Conservation (phyloP, 495 filamentous ascomycete genomes). For the Xylaria flabelliformis region DNA sequence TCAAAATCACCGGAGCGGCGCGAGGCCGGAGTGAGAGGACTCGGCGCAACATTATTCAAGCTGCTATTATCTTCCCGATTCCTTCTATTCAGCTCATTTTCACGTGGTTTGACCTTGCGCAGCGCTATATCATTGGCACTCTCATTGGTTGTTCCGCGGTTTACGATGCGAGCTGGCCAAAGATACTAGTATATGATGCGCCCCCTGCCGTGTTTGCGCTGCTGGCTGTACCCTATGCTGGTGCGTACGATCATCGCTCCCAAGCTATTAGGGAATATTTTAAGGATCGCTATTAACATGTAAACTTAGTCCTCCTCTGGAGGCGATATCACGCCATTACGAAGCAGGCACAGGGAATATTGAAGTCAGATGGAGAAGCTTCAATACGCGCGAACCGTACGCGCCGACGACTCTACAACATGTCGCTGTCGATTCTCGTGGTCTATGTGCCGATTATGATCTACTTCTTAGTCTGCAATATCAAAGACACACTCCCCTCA, state of each 20-base stretch:
- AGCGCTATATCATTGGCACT: slow-evolving; percentile 74
- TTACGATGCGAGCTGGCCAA: slow-evolving; percentile 74
- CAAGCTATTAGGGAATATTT: slow-evolving; percentile 18
- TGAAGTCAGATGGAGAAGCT: slow-evolving; percentile 55
- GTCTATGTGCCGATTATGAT: slow-evolving; percentile 68
- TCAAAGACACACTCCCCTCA: slow-evolving; percentile 56
- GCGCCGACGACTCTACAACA: slow-evolving; percentile 76
- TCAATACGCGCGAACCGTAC: slow-evolving; percentile 62
- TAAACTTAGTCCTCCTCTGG: slow-evolving; percentile 63
- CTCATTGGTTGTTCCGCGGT: slow-evolving; percentile 74
- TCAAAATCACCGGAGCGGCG: slow-evolving; percentile 62
- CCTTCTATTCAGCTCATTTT: slow-evolving; percentile 70
- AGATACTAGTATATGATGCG: slow-evolving; percentile 66
- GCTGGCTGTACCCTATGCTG: slow-evolving; percentile 69
- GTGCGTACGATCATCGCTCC: slow-evolving; percentile 58
- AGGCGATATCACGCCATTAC: slow-evolving; percentile 72
- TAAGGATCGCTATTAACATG: slow-evolving; percentile 22
- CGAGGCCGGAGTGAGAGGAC: slow-evolving; percentile 58
- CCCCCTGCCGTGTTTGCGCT: slow-evolving; percentile 72
- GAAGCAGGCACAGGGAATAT: slow-evolving; percentile 62
- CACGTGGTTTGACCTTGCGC: slow-evolving; percentile 71
- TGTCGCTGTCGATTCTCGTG: slow-evolving; percentile 71
- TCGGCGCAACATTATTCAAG: slow-evolving; percentile 58
- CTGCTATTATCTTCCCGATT: slow-evolving; percentile 70
- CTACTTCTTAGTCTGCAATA: slow-evolving; percentile 65